These are phyloP conservation scores for Elsinoe australis DNA, from an alignment of 2,329 filamentous ascomycete species.

Conservation along the genomic window DNA sequence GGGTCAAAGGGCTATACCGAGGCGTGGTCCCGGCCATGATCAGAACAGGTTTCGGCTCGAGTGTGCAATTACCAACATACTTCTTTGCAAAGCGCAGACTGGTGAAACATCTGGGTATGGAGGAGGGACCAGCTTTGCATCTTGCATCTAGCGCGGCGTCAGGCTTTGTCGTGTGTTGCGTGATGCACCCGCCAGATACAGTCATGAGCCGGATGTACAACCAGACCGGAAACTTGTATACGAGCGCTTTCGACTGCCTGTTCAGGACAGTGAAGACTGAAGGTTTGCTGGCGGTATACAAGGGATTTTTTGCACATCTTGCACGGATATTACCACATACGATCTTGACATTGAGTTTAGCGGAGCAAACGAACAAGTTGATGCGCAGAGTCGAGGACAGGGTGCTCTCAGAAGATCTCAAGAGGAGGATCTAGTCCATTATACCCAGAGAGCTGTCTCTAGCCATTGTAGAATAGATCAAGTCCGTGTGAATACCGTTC, in stretches of 20 bases:
- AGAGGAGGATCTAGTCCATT: conserved; percentile 23
- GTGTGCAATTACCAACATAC: conserved; percentile 93
- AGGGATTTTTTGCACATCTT: conserved; percentile 92
- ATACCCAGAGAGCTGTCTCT: not conserved
- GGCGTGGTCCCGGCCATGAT: conserved; percentile 93
- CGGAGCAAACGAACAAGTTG: conserved; percentile 94
- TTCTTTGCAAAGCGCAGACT: conserved; percentile 92
- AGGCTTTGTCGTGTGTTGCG: conserved; percentile 91
- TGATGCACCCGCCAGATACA: conserved; percentile 98
- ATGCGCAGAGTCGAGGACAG: conserved; percentile 68
- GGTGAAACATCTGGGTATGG: conserved; percentile 73
- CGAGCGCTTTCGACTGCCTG: conserved; percentile 83
- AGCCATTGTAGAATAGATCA: conserved; percentile 1
- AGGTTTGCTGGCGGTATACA: conserved; percentile 88
- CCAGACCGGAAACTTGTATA: conserved; percentile 96
- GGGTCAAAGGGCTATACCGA: conserved; percentile 73
- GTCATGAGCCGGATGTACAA: conserved; percentile 99
- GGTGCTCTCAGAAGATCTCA: conserved; percentile 30
- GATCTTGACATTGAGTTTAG: conserved; percentile 82
- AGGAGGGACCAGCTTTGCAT: conserved; percentile 84
- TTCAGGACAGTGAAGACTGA: conserved; percentile 86
- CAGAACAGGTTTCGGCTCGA: conserved; percentile 88
- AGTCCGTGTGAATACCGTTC: not conserved
- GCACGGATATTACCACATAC: conserved; percentile 93
- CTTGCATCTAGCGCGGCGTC: conserved; percentile 80